phyloP scores from a whole-genome alignment of 495 filamentous ascomycete species.

The Cercophora newfieldiana region DNA sequence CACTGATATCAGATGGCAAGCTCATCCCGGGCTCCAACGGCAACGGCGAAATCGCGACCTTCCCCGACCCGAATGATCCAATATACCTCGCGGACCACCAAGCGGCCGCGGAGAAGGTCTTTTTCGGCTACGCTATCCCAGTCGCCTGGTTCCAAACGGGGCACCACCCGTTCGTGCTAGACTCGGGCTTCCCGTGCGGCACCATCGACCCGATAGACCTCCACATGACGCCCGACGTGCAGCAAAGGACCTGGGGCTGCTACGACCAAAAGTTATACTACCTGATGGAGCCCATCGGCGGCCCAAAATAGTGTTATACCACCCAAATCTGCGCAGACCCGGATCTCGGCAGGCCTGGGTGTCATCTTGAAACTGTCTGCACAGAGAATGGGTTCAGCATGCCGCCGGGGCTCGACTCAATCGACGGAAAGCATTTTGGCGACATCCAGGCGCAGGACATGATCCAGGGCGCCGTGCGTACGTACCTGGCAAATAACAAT shows the following conservation, averaged over 20 bases:
- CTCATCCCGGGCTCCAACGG: constrained; percentile 20
- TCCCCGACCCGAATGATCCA: not conserved
- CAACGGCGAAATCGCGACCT: not conserved
- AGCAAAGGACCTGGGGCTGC: constrained; percentile 26
- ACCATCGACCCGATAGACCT: constrained; percentile 21
- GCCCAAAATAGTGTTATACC: too few species aligned
- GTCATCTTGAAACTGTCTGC: constrained; percentile 11
- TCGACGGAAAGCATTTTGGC: constrained; percentile 21
- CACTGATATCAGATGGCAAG: constrained; percentile 31
- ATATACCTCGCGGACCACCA: not conserved
- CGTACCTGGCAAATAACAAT: constrained; percentile 34
- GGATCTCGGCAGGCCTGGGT: not conserved
- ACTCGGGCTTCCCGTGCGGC: constrained; percentile 33
- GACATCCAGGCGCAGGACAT: constrained; percentile 30
- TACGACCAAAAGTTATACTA: constrained; percentile 33
- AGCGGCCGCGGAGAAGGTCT: constrained; percentile 20
- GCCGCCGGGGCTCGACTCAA: constrained; percentile 27
- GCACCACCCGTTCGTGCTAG: constrained; percentile 34
- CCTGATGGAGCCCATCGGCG: too few species aligned
- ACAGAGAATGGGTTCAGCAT: constrained; percentile 19
- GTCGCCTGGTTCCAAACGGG: constrained; percentile 30
- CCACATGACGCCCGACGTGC: constrained; percentile 26
- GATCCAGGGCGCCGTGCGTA: constrained; percentile 32
- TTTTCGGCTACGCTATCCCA: constrained; percentile 38
- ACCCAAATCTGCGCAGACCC: constrained; percentile 21